Percentiles rank a stretch among this genome's conserved stretches.
Evolutionary conservation across 2,329 filamentous ascomycete genomes (phyloP).

Genomic region (Fusarium mundagurra): DNA sequence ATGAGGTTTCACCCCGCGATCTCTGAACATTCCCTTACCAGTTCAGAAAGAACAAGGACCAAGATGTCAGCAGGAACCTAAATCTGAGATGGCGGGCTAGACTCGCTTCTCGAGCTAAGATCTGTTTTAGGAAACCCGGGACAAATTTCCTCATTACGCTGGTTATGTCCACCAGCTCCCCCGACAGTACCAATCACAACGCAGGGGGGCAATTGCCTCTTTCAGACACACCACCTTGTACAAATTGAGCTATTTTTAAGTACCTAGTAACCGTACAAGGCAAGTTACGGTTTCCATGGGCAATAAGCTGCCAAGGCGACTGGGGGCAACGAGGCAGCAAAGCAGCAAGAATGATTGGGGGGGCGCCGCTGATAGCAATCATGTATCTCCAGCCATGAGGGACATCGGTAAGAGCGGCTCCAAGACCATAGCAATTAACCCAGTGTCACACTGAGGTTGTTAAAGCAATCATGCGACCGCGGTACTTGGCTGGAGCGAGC

Average conservation of each 20-base stretch:
- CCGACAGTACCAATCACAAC: too few relatives aligned
- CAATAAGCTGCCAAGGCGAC: slow-evolving; percentile 58
- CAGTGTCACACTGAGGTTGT: slow-evolving; percentile 57
- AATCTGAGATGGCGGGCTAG: background rate
- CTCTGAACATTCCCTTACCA: background rate
- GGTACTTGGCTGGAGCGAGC: slow-evolving; percentile 58
- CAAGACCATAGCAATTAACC: slow-evolving; percentile 55
- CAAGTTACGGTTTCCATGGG: slow-evolving; percentile 48
- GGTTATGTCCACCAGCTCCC: background rate
- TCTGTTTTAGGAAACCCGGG: background rate
- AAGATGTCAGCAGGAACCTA: too few relatives aligned
- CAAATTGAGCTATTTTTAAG: background rate
- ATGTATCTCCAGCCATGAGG: slow-evolving; percentile 59
- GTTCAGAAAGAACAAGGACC: background rate
- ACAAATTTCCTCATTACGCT: background rate
- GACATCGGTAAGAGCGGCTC: slow-evolving; percentile 53
- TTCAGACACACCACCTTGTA: background rate
- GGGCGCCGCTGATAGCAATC: slow-evolving; percentile 58
- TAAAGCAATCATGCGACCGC: slow-evolving; percentile 61
- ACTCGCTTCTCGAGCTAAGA: background rate
- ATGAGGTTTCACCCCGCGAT: background rate
- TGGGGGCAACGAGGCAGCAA: slow-evolving; percentile 59
- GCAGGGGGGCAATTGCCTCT: background rate
- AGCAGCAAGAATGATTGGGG: slow-evolving; percentile 54
- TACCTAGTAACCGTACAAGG: too few relatives aligned